Evolutionary conservation across 257 asterid genomes (phyloP).

Genomic region (Petunia secreta): DNA sequence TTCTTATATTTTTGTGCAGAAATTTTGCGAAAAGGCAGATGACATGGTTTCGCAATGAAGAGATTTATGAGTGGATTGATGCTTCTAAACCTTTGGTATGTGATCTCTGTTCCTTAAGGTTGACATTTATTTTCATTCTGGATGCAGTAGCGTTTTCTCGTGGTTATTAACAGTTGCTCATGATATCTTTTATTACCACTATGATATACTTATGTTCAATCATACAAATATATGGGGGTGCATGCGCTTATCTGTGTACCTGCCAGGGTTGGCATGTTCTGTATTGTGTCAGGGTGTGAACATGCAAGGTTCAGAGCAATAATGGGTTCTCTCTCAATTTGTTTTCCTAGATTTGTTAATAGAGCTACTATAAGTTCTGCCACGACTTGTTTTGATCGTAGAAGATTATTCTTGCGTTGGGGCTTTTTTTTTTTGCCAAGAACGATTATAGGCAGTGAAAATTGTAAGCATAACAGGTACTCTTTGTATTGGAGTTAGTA

Average conservation of each 20-base stretch:
- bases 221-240: background rate
- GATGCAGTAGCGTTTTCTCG: constrained; percentile 19
- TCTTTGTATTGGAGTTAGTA: constrained; percentile 12
- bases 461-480: background rate
- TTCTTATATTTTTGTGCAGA: constrained; percentile 47
- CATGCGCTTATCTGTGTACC: background rate
- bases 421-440: background rate
- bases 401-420: background rate
- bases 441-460: background rate
- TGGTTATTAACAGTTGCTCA: background rate
- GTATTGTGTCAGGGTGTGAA: background rate
- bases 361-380: background rate
- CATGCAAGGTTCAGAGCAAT: background rate
- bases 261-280: background rate
- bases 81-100: constrained; percentile 91
- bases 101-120: constrained; percentile 18
- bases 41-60: constrained; percentile 98
- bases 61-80: constrained; percentile 91
- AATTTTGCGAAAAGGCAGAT: constrained; percentile 94
- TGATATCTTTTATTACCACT: background rate
- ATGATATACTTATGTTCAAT: background rate
- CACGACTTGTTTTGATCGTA: background rate
- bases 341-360: background rate
- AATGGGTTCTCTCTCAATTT: background rate
- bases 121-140: constrained; percentile 13